Evolutionary conservation across 495 filamentous ascomycete genomes (phyloP), one percentile per base, ranked within the genome.

Genomic region (Aspergillus bridgeri): DNA sequence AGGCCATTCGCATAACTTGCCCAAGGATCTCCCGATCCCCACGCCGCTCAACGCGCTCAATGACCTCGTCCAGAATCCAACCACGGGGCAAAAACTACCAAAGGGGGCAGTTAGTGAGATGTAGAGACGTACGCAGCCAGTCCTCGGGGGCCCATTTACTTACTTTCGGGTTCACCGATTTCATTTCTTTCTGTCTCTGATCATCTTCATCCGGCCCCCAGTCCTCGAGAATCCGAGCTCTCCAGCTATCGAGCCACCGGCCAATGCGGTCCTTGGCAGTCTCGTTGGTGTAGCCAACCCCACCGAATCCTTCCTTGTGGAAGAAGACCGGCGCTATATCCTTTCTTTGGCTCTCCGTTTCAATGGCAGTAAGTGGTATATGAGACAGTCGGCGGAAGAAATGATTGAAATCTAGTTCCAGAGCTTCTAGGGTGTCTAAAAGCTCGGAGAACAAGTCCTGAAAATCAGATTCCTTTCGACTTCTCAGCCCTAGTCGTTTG

Each of bases 61-160:
- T 97, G 6, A 98, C 62, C 72, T 98, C 94, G 70, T 98, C 93
- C 7, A 98, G 77, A 51, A 98, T 83, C 94, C 95, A 98, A 20
- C 85, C 84, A 29, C 91, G 79, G 0, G 95, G 91, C 1, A 96
- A 73, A 62, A 98, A 98, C 69, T 83, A 18, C 13, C 19, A 20
- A 20, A 17, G 27, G 46, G 51, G 24, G 63, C 47, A 54, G 19
- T 59, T 27, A 53, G 22, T 51, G 9, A 27, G 33, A 13, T 2
- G 17, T 8, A 15, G 9, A 27, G 33, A 13, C 1, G 17, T 8
- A 15, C 9, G 23, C 13, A 38, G 42, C 29, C 49, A 50, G 3
- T 11, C 7, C 5, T 17, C 6, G 23, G 4, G 20, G 45, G 21
- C 56, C 24, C 22, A 22, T 29, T 47, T 24, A 53, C 69, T 67